Conservation (phyloP, 2,329 filamentous ascomycete genomes). For the Dactylonectria estremocensis region DNA sequence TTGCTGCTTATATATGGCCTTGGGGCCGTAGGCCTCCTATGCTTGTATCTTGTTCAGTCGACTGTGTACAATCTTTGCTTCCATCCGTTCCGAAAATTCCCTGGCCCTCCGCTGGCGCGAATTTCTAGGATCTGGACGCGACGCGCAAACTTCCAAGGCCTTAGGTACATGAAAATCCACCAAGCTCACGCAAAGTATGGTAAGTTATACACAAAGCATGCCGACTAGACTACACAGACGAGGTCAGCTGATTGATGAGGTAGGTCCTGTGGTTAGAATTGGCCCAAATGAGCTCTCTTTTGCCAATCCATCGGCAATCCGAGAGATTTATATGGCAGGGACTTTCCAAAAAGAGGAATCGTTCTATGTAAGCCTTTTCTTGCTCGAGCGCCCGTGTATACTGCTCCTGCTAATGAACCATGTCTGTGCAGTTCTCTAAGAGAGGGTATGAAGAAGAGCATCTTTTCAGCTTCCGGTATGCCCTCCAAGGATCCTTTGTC, state of each 20-base stretch:
- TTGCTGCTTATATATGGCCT: no score
- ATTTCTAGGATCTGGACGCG: constrained; percentile 19
- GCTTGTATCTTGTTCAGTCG: no score
- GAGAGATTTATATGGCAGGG: constrained; percentile 5
- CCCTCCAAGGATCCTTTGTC: neutral
- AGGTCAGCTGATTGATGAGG: no score
- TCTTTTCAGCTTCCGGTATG: constrained; percentile 17
- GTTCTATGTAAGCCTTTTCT: constrained; percentile 12
- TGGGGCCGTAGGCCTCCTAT: no score
- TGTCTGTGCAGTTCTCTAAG: constrained; percentile 11
- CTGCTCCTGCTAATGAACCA: neutral
- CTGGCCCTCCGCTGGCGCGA: constrained; percentile 9
- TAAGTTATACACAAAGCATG: neutral
- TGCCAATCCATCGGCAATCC: constrained; percentile 6
- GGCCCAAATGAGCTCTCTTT: constrained; percentile 22
- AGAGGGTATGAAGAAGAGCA: constrained; percentile 12
- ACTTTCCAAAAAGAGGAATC: constrained; percentile 11
- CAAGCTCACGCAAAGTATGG: constrained; percentile 20
- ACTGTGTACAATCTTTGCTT: constrained; percentile 4
- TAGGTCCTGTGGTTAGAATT: constrained; percentile 9
- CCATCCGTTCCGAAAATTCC: constrained; percentile 9
- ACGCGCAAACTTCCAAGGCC: constrained; percentile 10
- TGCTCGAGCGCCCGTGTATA: neutral
- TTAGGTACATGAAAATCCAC: constrained; percentile 15
- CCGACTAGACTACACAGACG: no score